phyloP scores from a whole-genome alignment of 192 early-diverging fungal species.

The Paraglomus occultum region DNA sequence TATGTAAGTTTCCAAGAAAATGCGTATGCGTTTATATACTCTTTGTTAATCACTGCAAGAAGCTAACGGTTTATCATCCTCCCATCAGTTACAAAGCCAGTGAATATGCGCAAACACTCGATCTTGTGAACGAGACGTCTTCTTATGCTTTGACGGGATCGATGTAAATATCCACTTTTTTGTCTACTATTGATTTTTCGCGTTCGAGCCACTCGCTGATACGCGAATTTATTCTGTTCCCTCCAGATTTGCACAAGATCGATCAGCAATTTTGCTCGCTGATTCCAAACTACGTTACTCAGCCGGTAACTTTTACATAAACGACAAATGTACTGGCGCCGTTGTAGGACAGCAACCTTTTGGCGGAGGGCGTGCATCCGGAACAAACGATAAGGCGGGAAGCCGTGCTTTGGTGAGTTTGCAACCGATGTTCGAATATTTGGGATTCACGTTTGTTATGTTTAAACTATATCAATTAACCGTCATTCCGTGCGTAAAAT shows the following conservation, averaged over 20 bases:
- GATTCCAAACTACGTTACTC: slow-evolving; percentile 79
- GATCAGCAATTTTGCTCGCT: slow-evolving; percentile 70
- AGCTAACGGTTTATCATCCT: too few relatives aligned
- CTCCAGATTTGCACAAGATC: slow-evolving; percentile 82
- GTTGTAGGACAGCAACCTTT: slow-evolving; percentile 98
- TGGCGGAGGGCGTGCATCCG: slow-evolving; percentile 89
- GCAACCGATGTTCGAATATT: slow-evolving; percentile 7
- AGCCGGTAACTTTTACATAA: slow-evolving; percentile 98
- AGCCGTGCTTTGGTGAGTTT: slow-evolving; percentile 55
- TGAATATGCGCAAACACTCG: slow-evolving; percentile 71
- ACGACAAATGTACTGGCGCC: slow-evolving; percentile 98
- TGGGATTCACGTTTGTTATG: slow-evolving; percentile 8
- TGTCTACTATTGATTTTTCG: not conserved
- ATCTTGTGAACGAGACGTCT: slow-evolving; percentile 75
- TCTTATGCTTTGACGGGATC: slow-evolving; percentile 89
- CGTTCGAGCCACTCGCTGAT: not conserved
- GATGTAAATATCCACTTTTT: slow-evolving; percentile 45
- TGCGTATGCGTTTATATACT: too few relatives aligned
- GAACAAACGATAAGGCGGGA: slow-evolving; percentile 99
- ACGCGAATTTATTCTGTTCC: slow-evolving; percentile 5
- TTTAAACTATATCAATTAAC: slow-evolving; percentile 7
- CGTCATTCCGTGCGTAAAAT: too few relatives aligned
- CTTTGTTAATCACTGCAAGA: too few relatives aligned
- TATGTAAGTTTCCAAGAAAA: slow-evolving; percentile 63
- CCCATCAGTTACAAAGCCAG: slow-evolving; percentile 52